phyloP scores from a whole-genome alignment of 148 eudicot species.

The Diospyros kaki region DNA sequence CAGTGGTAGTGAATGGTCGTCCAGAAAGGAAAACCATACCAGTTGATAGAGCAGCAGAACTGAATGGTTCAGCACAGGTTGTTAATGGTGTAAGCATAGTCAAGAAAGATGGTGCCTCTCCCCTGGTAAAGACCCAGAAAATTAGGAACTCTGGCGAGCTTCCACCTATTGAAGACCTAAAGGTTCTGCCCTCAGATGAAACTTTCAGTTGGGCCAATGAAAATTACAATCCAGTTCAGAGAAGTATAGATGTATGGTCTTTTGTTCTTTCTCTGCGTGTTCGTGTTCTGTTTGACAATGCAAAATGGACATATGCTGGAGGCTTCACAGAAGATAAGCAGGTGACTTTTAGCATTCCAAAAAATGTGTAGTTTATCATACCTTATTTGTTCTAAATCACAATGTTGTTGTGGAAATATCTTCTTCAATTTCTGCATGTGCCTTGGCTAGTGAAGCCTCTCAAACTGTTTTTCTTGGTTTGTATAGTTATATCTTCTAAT shows the following conservation, averaged over 20 bases:
- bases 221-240: slow-evolving; percentile 70
- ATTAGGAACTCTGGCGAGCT: slow-evolving; percentile 41
- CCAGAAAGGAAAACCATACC: slow-evolving; percentile 23
- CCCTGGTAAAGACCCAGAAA: slow-evolving; percentile 35
- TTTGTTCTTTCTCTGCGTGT: slow-evolving; percentile 84
- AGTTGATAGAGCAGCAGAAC: slow-evolving; percentile 16
- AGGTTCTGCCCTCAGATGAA: slow-evolving; percentile 80
- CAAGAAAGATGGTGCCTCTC: slow-evolving; percentile 37
- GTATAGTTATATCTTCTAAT: not conserved
- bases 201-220: slow-evolving; percentile 98
- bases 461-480: not conserved
- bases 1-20: slow-evolving; percentile 41
- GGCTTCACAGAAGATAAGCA: slow-evolving; percentile 86
- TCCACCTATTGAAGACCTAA: slow-evolving; percentile 75
- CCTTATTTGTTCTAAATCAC: not conserved
- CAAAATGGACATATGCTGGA: slow-evolving; percentile 82
- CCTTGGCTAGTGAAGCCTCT: not conserved
- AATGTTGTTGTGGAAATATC: not conserved
- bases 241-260: slow-evolving; percentile 89
- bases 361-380: not conserved
- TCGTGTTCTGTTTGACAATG: slow-evolving; percentile 87
- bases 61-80: slow-evolving; percentile 52
- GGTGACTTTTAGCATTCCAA: slow-evolving; percentile 29
- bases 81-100: slow-evolving; percentile 62
- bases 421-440: not conserved